Conservation (phyloP, 1,284 basidiomycete species). For the Cryptococcus hybrid region DNA sequence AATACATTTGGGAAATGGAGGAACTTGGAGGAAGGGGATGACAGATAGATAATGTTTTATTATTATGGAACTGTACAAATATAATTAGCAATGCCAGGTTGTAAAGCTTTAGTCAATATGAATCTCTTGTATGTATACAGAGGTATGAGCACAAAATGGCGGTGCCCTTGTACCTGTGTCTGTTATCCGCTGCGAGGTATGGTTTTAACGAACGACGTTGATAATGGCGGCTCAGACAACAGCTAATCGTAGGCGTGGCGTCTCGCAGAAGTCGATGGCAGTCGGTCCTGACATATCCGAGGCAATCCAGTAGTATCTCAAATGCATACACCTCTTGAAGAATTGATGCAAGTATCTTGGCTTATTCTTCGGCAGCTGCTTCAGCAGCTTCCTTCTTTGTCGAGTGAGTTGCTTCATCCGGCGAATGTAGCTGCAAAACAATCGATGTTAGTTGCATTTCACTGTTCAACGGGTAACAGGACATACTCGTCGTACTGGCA, state of each 20-base stretch:
- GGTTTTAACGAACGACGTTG: too few species aligned
- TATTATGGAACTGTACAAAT: neutral
- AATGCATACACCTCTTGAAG: neutral
- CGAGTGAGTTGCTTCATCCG: slow-evolving; percentile 77
- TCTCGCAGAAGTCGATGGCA: too few species aligned
- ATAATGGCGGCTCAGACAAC: too few species aligned
- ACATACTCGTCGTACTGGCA: slow-evolving; percentile 89
- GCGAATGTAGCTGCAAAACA: slow-evolving; percentile 66
- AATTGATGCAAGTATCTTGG: neutral
- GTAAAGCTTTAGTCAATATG: slow-evolving; percentile 2
- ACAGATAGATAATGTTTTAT: neutral
- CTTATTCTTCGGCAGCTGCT: slow-evolving; percentile 48
- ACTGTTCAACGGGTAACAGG: neutral
- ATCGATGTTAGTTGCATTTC: neutral
- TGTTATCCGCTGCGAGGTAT: too few species aligned
- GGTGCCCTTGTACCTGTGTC: too few species aligned
- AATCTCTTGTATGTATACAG: too few species aligned
- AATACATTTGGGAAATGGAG: slow-evolving; percentile 5
- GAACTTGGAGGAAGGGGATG: neutral
- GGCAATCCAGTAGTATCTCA: neutral
- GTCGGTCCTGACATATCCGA: too few species aligned
- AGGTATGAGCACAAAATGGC: too few species aligned
- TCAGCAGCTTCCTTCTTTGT: slow-evolving; percentile 63
- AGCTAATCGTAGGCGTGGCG: too few species aligned
- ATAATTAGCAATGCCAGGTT: slow-evolving; percentile 1